Evolutionary conservation across 495 filamentous ascomycete species (phyloP).

Genomic region (Podospora bellae-mahoneyi): DNA sequence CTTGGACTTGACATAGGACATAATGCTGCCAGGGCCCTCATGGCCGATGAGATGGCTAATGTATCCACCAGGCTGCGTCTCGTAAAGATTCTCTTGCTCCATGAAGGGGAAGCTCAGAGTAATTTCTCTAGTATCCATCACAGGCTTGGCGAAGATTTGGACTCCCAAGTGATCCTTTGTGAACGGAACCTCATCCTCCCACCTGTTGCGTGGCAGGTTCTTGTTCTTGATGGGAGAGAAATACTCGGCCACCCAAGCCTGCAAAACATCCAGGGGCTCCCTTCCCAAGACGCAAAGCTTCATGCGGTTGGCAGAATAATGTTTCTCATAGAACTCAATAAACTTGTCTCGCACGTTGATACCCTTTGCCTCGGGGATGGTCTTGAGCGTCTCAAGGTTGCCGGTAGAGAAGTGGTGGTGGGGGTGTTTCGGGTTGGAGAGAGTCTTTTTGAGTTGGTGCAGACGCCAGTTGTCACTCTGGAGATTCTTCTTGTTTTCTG

Average conservation of each 20-base stretch:
- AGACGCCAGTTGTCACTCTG: constrained; percentile 93
- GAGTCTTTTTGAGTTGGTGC: constrained; percentile 84
- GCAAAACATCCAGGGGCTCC: constrained; percentile 83
- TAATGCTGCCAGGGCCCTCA: constrained; percentile 93
- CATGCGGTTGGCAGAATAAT: constrained; percentile 95
- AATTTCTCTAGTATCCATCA: constrained; percentile 85
- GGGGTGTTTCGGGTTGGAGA: constrained; percentile 89
- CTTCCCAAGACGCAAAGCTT: constrained; percentile 89
- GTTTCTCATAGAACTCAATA: constrained; percentile 83
- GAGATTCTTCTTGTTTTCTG: constrained; percentile 99
- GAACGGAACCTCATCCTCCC: constrained; percentile 71
- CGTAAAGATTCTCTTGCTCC: constrained; percentile 80
- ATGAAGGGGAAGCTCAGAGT: constrained; percentile 86
- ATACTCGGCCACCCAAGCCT: constrained; percentile 82
- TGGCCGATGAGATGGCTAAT: constrained; percentile 93
- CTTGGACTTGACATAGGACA: constrained; percentile 91
- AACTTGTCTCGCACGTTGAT: constrained; percentile 90
- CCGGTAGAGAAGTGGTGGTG: constrained; percentile 95
- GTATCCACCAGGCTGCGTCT: constrained; percentile 83
- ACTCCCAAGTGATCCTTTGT: constrained; percentile 65
- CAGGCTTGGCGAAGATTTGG: constrained; percentile 90
- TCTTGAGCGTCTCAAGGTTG: constrained; percentile 84
- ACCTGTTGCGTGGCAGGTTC: constrained; percentile 73
- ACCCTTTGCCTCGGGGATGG: constrained; percentile 73
- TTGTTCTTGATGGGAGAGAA: constrained; percentile 86